Evolutionary conservation across 495 filamentous ascomycete species (phyloP), one percentile per base, ranked within the genome.

Genomic region (Cetradonia linearis): DNA sequence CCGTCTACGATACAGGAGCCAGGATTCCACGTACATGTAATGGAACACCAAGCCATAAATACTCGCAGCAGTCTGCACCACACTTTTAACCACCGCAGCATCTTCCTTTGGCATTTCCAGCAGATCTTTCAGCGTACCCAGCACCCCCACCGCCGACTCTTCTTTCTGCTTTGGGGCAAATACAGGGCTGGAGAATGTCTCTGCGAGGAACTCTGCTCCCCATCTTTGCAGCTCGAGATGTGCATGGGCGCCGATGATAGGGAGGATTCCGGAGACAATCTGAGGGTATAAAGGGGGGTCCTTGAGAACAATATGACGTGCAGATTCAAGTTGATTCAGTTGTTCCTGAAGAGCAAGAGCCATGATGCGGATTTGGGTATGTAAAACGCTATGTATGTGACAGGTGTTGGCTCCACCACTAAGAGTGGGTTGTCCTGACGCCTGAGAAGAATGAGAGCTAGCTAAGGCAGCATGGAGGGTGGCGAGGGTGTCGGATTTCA

Each of bases 181-280:
- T 37, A 83, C 81, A 16, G 93, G 93, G 48, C 86, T 91, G 23
- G 94, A 84, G 72, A 99, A 96, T 5, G 91, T 88, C 76, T 99
- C 93, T 42, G 94, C 92, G 40, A 99, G 77, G 70, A 99, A 99
- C 30, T 96, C 90, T 27, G 91, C 83, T 27, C 91, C 94, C 94
- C 94, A 99, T 85, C 91, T 78, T 71, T 89, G 86, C 65, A 96
- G 73, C 71, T 95, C 88, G 23, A 95, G 71, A 44, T 77, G 77
- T 48, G 86, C 76, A 55, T 78, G 76, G n/a, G 86, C 80, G 34
- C 85, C 86, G 67, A 96, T 86, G 68, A 97, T 89, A 27, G 91
- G 89, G 5, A 96, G 79, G 59, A 95, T 88, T 30, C 87, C 88
- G 70, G 87, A 87, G 59, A 97, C 81, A 70, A 99, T 90, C 69